Base-by-base conservation (phyloP, 495 filamentous ascomycete genomes). In the Talaromyces thailandensis region DNA sequence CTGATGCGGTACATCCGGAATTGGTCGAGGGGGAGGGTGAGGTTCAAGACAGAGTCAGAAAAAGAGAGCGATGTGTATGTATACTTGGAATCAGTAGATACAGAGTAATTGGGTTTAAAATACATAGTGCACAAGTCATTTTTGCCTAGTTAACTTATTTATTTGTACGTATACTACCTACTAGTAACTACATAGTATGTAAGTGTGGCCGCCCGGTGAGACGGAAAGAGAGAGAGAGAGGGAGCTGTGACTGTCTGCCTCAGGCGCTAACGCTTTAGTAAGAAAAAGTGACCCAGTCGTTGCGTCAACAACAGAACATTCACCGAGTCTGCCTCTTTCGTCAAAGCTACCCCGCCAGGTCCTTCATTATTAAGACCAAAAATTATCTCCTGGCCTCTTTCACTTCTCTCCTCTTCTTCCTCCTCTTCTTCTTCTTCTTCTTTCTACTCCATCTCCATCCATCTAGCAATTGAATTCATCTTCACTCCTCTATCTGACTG, bases 251-350 rank as follows among this genome's bases (percentile, higher is more conserved):
- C 40, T 21, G n/a, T 48, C 16, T 48, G 43, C 43, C 43, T 48
- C 43, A 48, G 43, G 43, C n/a, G 3, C 28, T 29, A 29, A n/a
- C 28, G 28, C 28, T 6, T 3, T 3, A 29, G 6, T 3, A 51
- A 58, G 48, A 58, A 51, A 60, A 56, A 52, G 70, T 76, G 73
- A 75, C 67, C 69, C 63, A 68, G 65, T 70, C 64, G 75, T 79
- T 79, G 76, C 76, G 77, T 79, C 75, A 79, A 73, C 72, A n/a
- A 26, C 67, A 62, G 58, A 16, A 40, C 59, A 60, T 40, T 52
- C 43, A 62, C 65, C 64, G 66, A 58, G 40, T 61, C 40, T 51
- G 25, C 66, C 66, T 69, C 68, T 68, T 68, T 71, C 67, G 71
- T 63, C 62, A 61, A 67, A 68, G 64, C 66, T 67, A 66, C 71